Conservation (phyloP, 345 rosid genomes). For the Melaleuca quinquenervia region DNA sequence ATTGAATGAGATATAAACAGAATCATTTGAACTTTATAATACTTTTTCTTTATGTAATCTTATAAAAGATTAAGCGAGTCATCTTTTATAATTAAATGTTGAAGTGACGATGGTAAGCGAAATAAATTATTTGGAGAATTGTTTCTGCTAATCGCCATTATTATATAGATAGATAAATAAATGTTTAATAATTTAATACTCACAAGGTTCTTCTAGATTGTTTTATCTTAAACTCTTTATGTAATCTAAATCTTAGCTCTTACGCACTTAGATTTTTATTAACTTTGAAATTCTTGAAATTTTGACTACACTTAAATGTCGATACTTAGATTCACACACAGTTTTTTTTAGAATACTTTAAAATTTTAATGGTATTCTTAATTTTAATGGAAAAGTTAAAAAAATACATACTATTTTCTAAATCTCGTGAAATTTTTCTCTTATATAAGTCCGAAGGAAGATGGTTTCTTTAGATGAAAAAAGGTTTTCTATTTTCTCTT, state of each 20-base stretch:
- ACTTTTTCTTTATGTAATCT: neutral
- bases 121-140: neutral
- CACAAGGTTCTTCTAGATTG: accelerated
- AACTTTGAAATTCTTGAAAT: neutral
- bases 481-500: neutral
- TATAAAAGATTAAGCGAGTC: accelerated
- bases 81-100: accelerated
- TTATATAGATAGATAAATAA: accelerated
- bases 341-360: neutral
- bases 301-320: neutral
- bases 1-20: neutral
- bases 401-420: neutral
- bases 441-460: neutral
- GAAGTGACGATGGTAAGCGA: accelerated
- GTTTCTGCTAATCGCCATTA: neutral
- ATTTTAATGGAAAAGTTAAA: neutral
- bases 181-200: neutral
- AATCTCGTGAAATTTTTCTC: no score
- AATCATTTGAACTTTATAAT: accelerated
- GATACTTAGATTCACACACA: neutral
- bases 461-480: neutral
- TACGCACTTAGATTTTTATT: accelerated
- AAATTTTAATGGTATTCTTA: neutral
- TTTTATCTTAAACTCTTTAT: neutral
- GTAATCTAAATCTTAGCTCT: accelerated